Conservation (phyloP, 306 rosid species). For the Prunus armeniaca region DNA sequence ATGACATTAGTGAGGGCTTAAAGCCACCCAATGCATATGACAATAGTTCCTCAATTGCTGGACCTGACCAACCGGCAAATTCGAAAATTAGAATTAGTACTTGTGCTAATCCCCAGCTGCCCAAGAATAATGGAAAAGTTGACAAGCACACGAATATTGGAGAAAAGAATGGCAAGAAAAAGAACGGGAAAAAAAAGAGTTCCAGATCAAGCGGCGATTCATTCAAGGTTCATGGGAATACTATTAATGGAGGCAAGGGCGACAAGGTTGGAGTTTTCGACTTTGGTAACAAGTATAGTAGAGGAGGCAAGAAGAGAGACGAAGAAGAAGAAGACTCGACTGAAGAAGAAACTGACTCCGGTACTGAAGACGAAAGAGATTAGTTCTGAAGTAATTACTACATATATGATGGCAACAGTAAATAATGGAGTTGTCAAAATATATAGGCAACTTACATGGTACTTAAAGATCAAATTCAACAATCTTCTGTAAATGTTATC, state of each 20-base stretch:
- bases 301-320: neutral
- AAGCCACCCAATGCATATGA: too few species aligned
- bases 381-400: too few species aligned
- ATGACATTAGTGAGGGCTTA: neutral
- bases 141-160: neutral
- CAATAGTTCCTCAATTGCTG: too few species aligned
- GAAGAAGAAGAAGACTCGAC: neutral
- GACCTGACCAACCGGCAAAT: too few species aligned
- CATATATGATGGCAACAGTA: too few species aligned
- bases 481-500: too few species aligned
- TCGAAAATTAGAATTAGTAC: too few species aligned
- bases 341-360: conserved; percentile 9
- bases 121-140: neutral
- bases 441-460: too few species aligned
- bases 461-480: too few species aligned
- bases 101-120: too few species aligned
- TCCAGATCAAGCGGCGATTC: neutral
- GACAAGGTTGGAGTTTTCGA: neutral
- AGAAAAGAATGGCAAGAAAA: neutral
- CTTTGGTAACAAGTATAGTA: neutral
- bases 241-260: neutral
- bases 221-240: neutral
- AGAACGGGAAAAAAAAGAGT: neutral
- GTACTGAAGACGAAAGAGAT: neutral
- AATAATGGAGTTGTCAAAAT: too few species aligned